Conservation (phyloP, 148 eudicot genomes). For the Silene latifolia region DNA sequence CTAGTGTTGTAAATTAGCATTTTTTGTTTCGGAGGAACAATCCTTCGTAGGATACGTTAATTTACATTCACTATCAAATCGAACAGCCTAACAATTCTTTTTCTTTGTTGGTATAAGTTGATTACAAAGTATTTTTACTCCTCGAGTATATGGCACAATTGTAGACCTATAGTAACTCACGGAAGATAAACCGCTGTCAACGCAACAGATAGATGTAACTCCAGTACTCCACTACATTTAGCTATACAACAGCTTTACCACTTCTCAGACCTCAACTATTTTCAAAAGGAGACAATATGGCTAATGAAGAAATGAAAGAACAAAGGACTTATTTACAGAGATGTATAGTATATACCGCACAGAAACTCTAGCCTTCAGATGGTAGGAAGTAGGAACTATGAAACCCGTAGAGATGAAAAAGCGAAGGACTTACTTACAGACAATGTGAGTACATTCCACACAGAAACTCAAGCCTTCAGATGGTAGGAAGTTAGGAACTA, state of each 20-base stretch:
- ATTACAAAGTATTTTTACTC: neutral
- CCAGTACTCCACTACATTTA: neutral
- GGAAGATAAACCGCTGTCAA: neutral
- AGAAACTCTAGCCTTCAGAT: neutral
- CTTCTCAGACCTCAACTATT: neutral
- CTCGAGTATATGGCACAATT: neutral
- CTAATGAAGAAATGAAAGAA: neutral
- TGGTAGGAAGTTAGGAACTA: neutral
- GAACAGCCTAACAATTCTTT: neutral
- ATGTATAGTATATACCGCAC: neutral
- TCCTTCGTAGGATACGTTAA: neutral
- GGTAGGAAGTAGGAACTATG: neutral
- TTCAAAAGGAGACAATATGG: neutral
- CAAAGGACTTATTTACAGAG: neutral
- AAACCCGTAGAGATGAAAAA: neutral
- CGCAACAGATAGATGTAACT: neutral
- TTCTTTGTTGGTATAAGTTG: neutral
- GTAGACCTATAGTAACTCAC: neutral
- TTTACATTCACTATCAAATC: neutral
- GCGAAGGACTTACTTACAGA: slow-evolving; percentile 11
- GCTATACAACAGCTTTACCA: neutral
- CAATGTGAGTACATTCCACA: neutral
- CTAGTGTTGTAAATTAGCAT: neutral
- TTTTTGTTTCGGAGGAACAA: neutral
- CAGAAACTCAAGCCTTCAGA: neutral